Evolutionary conservation across 2,329 filamentous ascomycete genomes (phyloP), one percentile per base, ranked within the genome.

Genomic region (Talaromyces sp.): DNA sequence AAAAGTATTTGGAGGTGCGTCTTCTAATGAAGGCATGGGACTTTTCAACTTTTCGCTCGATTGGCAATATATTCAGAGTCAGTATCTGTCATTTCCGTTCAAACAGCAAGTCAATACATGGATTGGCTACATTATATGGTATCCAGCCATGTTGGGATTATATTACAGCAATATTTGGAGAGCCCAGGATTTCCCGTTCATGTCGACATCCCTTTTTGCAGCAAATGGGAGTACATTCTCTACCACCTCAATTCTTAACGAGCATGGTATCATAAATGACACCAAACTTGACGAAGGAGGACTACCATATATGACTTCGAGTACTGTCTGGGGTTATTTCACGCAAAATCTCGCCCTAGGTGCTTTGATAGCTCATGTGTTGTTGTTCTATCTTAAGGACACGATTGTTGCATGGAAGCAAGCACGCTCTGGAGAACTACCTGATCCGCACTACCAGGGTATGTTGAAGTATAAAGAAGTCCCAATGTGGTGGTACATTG

Each of bases 401-500:
- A 67, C 64, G 46, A 16, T 43, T 2, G 48, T 49, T 11, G 55
- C 65, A 4, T 66, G 55, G 51, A 62, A 64, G 27, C 55, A 60
- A 22, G 62, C 65, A 7, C 55, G 58, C 4, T 47, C 32, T n/a
- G 49, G 55, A 1, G 52, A 49, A 1, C 57, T 62, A 8, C 56
- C 55, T 5, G 65, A 67, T 22, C 62, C 49, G 2, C 65, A 67
- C 16, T 61, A 65, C 33, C 55, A 63, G 33, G 51, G 44, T 14
- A 67, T 67, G 65, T 47, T 60, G 20, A 62, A 56, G 27, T 67
- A 67, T 49, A 66, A 64, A 29, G 65, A 67, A 43, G 56, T 60
- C 1, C 65, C 65, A 1, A 69, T 75, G 73, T 80, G 75, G 76
- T 81, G 79, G 78, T 81, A 78, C 41, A 52, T 73, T 0, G 19